Evolutionary conservation across 2,329 filamentous ascomycete species (phyloP).

Genomic region (Pestalotiopsis sp.): DNA sequence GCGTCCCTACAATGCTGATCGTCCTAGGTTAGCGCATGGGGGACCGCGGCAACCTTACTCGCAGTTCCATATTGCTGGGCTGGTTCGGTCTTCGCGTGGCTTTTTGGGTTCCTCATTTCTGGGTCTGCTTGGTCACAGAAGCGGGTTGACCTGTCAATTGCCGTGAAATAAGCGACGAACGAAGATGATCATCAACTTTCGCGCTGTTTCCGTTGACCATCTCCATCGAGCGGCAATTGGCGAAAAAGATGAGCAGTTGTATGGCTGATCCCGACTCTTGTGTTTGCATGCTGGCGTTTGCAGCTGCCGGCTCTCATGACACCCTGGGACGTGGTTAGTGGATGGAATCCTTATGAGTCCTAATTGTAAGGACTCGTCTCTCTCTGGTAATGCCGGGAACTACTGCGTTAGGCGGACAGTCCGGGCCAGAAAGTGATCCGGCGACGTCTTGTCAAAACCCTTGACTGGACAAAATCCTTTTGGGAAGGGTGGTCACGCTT

Average conservation of each 20-base stretch:
- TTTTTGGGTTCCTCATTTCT: not conserved
- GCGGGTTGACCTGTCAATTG: not conserved
- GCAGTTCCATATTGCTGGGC: not conserved
- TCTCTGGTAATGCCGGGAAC: constrained; percentile 2
- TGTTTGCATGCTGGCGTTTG: not conserved
- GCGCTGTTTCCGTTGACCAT: not conserved
- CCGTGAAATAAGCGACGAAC: not conserved
- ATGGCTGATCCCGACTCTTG: not conserved
- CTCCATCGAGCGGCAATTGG: not conserved
- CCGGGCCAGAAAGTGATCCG: not conserved
- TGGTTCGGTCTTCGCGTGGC: not conserved
- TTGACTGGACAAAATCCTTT: not conserved
- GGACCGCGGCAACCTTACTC: not conserved
- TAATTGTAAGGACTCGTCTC: not conserved
- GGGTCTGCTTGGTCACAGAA: not conserved
- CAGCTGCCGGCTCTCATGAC: not conserved
- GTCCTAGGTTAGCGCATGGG: not conserved
- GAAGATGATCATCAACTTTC: not conserved
- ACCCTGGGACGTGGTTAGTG: not conserved
- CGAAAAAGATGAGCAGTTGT: not conserved
- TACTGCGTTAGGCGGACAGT: not conserved
- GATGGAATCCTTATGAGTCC: not conserved
- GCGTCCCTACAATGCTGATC: not conserved
- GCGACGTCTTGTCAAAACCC: not conserved
- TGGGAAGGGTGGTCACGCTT: not conserved